These are phyloP conservation scores for Mycocalia duriaeana DNA, from an alignment of 1,284 basidiomycete species.

Conservation along the genomic window DNA sequence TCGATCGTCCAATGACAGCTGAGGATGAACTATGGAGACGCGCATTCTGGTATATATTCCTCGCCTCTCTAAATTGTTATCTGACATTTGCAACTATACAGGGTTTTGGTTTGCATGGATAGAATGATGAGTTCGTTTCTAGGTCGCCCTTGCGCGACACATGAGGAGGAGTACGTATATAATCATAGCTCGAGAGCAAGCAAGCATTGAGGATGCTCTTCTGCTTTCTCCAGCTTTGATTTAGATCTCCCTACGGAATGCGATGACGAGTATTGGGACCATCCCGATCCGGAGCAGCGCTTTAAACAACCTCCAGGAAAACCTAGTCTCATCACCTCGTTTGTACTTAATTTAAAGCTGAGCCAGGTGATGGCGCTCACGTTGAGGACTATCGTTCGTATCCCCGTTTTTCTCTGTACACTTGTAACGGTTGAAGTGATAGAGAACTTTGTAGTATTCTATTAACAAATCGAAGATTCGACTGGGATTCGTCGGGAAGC, in stretches of 20 bases:
- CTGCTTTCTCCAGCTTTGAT: conserved; percentile 51
- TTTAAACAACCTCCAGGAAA: conserved; percentile 57
- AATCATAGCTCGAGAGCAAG: background rate
- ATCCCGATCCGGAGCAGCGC: conserved; percentile 42
- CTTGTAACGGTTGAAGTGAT: background rate
- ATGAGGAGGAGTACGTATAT: conserved; percentile 73
- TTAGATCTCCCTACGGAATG: conserved; percentile 67
- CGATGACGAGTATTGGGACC: conserved; percentile 78
- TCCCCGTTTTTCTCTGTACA: background rate
- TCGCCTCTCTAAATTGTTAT: background rate
- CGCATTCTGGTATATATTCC: conserved; percentile 50
- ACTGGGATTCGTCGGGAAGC: conserved; percentile 51
- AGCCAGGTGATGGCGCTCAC: conserved; percentile 61
- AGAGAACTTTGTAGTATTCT: conserved; percentile 47
- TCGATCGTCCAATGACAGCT: conserved; percentile 37
- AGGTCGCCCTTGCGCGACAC: conserved; percentile 77
- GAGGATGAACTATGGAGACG: conserved; percentile 68
- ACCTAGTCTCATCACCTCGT: conserved; percentile 50
- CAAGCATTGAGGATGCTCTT: background rate
- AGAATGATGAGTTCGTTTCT: conserved; percentile 63
- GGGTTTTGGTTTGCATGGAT: conserved; percentile 62
- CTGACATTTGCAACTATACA: conserved; percentile 19
- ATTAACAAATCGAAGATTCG: conserved; percentile 63
- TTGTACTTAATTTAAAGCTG: conserved; percentile 56
- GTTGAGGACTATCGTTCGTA: conserved; percentile 57